Evolutionary conservation across 2,329 filamentous ascomycete genomes (phyloP).

Genomic region (Akanthomyces muscarius): DNA sequence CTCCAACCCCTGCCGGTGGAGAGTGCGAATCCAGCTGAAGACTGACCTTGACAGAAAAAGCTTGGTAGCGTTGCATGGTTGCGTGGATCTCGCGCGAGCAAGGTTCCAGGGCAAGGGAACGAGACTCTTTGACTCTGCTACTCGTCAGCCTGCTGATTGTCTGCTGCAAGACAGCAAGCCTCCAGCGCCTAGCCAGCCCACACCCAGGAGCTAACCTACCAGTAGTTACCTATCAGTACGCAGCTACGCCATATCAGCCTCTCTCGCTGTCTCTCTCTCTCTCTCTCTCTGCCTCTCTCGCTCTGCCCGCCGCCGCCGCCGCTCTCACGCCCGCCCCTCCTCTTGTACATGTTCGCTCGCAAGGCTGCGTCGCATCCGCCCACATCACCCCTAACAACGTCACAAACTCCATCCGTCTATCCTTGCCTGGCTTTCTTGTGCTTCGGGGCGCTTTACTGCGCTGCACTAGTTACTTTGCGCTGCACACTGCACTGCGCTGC

Average conservation of each 20-base stretch:
- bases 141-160: neutral
- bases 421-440: slow-evolving; percentile 1
- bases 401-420: slow-evolving; percentile 26
- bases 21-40: slow-evolving; percentile 10
- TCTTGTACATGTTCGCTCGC: neutral
- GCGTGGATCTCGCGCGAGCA: neutral
- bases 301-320: neutral
- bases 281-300: neutral
- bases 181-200: neutral
- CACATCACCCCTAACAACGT: slow-evolving; percentile 34
- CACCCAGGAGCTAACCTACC: too few species aligned
- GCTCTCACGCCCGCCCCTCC: neutral
- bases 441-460: neutral
- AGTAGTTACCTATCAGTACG: too few species aligned
- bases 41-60: neutral
- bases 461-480: neutral
- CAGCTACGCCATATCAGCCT: neutral
- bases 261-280: neutral
- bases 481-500: slow-evolving; percentile 18
- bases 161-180: neutral
- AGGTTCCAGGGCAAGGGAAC: neutral
- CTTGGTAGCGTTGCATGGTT: neutral
- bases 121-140: neutral
- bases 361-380: slow-evolving; percentile 16
- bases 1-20: neutral